Base-by-base conservation (phyloP, 768 basidiomycete species). In the Russula sp. region DNA sequence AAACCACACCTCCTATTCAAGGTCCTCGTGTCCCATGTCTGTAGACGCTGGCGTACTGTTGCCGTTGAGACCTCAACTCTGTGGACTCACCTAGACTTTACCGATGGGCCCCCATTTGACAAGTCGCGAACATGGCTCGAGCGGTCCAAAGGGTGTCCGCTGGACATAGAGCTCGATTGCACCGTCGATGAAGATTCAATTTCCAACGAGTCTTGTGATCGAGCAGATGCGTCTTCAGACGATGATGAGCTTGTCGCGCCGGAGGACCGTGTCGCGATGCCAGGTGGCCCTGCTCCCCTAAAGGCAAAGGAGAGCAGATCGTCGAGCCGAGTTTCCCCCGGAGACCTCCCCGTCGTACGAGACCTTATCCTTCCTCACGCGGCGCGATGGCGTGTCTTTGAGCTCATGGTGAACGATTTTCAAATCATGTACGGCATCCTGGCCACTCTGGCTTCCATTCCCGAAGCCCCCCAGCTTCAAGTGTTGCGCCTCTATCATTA, bases 11-110 rank as follows among this genome's bases (percentile, higher is more conserved):
- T 71, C 38, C 60, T 75, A 2, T 85, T 84, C 69, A 78, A 80
- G 65, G 72, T 84, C 34, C 73, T 83, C 65, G 82, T 79, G 14
- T 85, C 84, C 18, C 85, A 85, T 66, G 79, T 86, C 10, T 87
- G 85, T 70, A 73, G 67, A 29, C 81, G 78, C 59, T 87, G 85
- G 85, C 81, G 85, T 51, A 73, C 72, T 39, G 65, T 78, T 1
- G 79, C 83, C 3, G 58, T 86, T 34, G 77, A 78, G 35, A 80
- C 80, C 0, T 81, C 83, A 0, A 72, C 74, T 9, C 75, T 87
- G 18, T 88, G 86, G 86, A 80, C 80, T 11, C 70, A 61, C 35
- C 73, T 87, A 43, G 66, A 70, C 4, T 81, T 80, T 46, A 45
- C 63, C 5, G 71, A 73, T 41, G 75, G 70, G 29, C 72, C 75